Evolutionary conservation across 352 stramenopile species (phyloP).

Genomic region (Peronosclerospora sorghi): DNA sequence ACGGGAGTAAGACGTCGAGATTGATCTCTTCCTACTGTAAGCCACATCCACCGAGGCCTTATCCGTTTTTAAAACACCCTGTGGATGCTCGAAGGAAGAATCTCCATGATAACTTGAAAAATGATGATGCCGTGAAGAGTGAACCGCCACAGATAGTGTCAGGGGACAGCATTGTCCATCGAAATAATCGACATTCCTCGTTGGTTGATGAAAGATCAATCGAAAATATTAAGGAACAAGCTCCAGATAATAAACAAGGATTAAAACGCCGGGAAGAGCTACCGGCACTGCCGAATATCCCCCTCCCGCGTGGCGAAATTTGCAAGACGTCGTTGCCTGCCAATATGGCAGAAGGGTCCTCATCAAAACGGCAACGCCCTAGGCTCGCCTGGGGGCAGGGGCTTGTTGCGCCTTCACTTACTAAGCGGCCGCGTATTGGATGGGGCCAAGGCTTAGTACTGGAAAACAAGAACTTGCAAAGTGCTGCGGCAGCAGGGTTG

Average conservation of each 20-base stretch:
- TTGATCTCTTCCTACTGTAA: slow-evolving; percentile 5
- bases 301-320: slow-evolving; percentile 21
- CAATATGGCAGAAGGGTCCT: slow-evolving; percentile 15
- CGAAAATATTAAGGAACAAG: slow-evolving; percentile 11
- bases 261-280: slow-evolving; percentile 32
- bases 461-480: slow-evolving; percentile 14
- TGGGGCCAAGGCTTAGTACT: slow-evolving; percentile 73
- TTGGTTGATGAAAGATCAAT: slow-evolving; percentile 6
- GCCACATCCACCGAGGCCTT: slow-evolving; percentile 6
- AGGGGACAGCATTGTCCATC: slow-evolving; percentile 11
- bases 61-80: slow-evolving; percentile 1
- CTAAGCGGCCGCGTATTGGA: slow-evolving; percentile 68
- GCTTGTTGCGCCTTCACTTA: slow-evolving; percentile 48
- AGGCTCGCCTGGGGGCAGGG: slow-evolving; percentile 77
- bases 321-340: slow-evolving; percentile 7
- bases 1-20: slow-evolving; percentile 10
- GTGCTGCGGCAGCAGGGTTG: neutral
- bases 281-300: slow-evolving; percentile 55
- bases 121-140: slow-evolving; percentile 12
- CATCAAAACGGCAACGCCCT: slow-evolving; percentile 51
- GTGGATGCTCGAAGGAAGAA: slow-evolving; percentile 9
- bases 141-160: slow-evolving; percentile 16
- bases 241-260: neutral
- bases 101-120: slow-evolving; percentile 13
- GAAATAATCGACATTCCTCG: slow-evolving; percentile 1